Conservation (phyloP, 768 basidiomycete species). For the Russula brevipes region DNA sequence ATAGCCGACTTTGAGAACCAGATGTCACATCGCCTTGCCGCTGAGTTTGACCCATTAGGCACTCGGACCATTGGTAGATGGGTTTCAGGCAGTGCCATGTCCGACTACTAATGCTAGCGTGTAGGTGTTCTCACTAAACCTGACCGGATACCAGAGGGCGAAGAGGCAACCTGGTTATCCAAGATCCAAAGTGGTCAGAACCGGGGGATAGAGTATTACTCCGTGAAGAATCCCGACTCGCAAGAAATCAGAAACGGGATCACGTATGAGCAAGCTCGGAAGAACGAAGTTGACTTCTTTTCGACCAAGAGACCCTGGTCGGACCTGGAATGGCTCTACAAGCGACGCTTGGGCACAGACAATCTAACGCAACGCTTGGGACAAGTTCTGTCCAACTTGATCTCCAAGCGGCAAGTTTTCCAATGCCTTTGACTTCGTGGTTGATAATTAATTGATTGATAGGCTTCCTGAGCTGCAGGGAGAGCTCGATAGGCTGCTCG, state of each 20-base stretch:
- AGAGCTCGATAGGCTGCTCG: conserved; percentile 45
- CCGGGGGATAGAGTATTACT: conserved; percentile 16
- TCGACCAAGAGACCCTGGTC: conserved; percentile 16
- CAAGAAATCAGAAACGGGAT: conserved; percentile 18
- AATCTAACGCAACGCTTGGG: conserved; percentile 16
- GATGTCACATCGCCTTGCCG: conserved; percentile 62
- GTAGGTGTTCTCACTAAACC: conserved; percentile 20
- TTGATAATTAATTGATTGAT: not conserved
- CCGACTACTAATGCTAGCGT: not conserved
- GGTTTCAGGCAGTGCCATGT: not conserved
- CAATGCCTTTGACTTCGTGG: not conserved
- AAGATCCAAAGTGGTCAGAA: conserved; percentile 4
- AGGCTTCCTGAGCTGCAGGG: conserved; percentile 59
- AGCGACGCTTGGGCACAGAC: conserved; percentile 21
- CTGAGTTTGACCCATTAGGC: conserved; percentile 54
- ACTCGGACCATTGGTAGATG: conserved; percentile 62
- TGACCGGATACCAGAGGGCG: conserved; percentile 18
- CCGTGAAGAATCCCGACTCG: conserved; percentile 23
- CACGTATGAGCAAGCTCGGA: conserved; percentile 21
- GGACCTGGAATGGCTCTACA: conserved; percentile 8
- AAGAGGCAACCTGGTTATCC: conserved; percentile 15
- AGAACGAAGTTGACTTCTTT: conserved; percentile 15
- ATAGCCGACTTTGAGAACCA: conserved; percentile 79
- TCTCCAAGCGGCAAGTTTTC: conserved; percentile 15
- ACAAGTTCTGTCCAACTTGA: conserved; percentile 15